A percentile compares a stretch with the other conserved stretches of the same genome.
Conservation (phyloP, 805 yeast genomes). For the Schwanniomyces occidentalis region DNA sequence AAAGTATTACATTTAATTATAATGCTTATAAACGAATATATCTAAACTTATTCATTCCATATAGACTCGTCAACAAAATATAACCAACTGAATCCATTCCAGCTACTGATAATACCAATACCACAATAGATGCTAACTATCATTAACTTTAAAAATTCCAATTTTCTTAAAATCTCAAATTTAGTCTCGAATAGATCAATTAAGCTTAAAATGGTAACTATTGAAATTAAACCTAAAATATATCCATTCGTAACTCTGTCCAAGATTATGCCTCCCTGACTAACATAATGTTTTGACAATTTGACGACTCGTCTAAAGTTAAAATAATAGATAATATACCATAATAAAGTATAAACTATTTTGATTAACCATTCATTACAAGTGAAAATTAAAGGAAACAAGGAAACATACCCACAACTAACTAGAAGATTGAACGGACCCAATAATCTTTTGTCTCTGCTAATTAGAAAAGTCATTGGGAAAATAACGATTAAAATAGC, state of each 20-base stretch:
- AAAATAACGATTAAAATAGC: constrained; percentile 87
- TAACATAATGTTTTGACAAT: constrained; percentile 43
- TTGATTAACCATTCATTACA: constrained; percentile 80
- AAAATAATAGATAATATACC: constrained; percentile 78
- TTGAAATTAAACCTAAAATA: constrained; percentile 63
- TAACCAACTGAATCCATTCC: constrained; percentile 88
- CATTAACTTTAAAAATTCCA: constrained; percentile 80
- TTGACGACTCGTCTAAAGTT: constrained; percentile 71
- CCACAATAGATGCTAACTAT: constrained; percentile 83
- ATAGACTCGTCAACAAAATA: constrained; percentile 79
- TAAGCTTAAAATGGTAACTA: constrained; percentile 46
- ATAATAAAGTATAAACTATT: constrained; percentile 71
- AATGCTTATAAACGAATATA: not conserved
- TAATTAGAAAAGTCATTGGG: constrained; percentile 79
- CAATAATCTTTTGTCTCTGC: constrained; percentile 68
- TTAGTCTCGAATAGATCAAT: constrained; percentile 58
- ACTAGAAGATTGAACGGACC: constrained; percentile 70
- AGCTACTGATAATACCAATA: constrained; percentile 78
- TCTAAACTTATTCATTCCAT: constrained; percentile 41
- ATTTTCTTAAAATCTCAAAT: constrained; percentile 53
- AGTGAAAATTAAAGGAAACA: constrained; percentile 84
- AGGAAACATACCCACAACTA: constrained; percentile 79
- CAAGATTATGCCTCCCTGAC: constrained; percentile 40
- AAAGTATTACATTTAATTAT: too few species aligned
- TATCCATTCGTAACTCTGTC: constrained; percentile 72